phyloP scores from a whole-genome alignment of 805 yeast genomes.

The Saccharomyces mikatae region DNA sequence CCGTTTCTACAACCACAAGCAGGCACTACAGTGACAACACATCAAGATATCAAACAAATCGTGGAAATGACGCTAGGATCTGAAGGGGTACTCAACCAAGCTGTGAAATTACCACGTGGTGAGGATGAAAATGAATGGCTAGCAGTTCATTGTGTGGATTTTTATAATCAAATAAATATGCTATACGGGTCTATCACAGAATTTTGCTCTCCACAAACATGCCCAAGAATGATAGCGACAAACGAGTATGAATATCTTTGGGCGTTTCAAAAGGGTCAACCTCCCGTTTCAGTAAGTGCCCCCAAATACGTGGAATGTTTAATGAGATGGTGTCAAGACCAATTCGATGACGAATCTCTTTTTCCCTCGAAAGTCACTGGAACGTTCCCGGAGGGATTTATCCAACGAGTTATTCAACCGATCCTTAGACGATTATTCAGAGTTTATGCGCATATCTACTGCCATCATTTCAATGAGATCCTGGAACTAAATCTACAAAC shows the following conservation, averaged over 20 bases:
- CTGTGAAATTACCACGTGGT: constrained; percentile 87
- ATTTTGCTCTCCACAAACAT: constrained; percentile 88
- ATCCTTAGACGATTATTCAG: constrained; percentile 87
- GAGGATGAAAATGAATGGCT: constrained; percentile 92
- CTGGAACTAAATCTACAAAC: constrained; percentile 87
- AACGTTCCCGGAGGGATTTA: constrained; percentile 84
- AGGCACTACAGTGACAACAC: constrained; percentile 42
- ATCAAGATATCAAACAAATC: constrained; percentile 70
- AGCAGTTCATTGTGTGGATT: constrained; percentile 96
- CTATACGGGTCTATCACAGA: constrained; percentile 91
- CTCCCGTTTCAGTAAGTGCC: constrained; percentile 84
- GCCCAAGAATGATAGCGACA: constrained; percentile 97
- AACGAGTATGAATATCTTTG: constrained; percentile 94
- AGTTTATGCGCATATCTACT: constrained; percentile 93
- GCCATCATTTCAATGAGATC: constrained; percentile 95
- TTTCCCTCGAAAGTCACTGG: constrained; percentile 88
- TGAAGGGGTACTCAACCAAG: constrained; percentile 82
- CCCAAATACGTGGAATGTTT: constrained; percentile 90
- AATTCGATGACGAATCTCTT: constrained; percentile 79
- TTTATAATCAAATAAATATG: constrained; percentile 94
- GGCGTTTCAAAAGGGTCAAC: constrained; percentile 68
- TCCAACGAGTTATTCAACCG: constrained; percentile 61
- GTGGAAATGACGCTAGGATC: constrained; percentile 96
- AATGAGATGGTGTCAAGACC: constrained; percentile 92
- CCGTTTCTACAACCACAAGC: constrained; percentile 25